These are phyloP conservation scores for Dovyalis caffra DNA, from an alignment of 345 rosid species.

Conservation along the genomic window DNA sequence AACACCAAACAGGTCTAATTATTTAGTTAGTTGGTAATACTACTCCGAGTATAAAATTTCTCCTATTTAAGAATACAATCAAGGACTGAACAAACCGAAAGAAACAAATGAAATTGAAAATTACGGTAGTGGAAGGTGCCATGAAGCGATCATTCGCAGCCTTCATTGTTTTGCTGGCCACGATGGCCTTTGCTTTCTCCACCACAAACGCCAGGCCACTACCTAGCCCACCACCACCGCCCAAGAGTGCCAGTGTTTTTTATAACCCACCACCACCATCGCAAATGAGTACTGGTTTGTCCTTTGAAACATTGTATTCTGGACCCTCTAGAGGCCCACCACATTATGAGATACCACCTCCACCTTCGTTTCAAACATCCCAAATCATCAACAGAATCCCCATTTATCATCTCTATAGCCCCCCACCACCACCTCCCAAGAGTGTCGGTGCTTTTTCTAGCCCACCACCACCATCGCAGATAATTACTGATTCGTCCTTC, in stretches of 20 bases:
- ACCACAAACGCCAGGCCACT: neutral
- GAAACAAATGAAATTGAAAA: neutral
- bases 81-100: neutral
- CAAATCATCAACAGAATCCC: neutral
- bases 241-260: neutral
- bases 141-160: neutral
- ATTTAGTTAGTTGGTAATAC: neutral
- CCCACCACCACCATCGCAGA: too few species aligned
- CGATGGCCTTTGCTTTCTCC: neutral
- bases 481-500: too few species aligned
- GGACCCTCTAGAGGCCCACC: too few species aligned
- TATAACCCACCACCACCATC: neutral
- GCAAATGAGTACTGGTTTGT: too few species aligned
- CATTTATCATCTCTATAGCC: neutral
- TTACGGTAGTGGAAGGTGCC: neutral
- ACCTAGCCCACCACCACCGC: neutral
- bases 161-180: neutral
- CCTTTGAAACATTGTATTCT: too few species aligned
- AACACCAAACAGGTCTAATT: too few species aligned
- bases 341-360: too few species aligned
- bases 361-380: too few species aligned
- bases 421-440: neutral
- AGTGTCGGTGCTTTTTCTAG: neutral
- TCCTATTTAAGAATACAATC: neutral
- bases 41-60: too few species aligned